Evolutionary conservation across 768 basidiomycete species (phyloP).

Genomic region (Trametes coccinea): DNA sequence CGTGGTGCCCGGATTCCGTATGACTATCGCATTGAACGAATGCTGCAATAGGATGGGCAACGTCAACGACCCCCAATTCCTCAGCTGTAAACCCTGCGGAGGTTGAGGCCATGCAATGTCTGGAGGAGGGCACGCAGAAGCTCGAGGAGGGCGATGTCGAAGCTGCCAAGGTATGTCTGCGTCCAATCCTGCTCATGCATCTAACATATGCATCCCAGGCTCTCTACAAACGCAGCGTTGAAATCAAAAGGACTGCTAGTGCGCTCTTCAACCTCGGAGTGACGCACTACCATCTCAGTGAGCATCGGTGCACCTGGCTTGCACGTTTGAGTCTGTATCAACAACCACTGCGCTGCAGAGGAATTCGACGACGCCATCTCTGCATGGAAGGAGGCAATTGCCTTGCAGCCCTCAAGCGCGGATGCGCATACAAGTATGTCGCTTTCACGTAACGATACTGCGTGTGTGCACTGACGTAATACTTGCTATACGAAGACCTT

Average conservation of each 20-base stretch:
- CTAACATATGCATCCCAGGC: conserved; percentile 19
- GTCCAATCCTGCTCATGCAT: neutral
- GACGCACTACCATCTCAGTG: conserved; percentile 87
- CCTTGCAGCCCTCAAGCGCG: conserved; percentile 77
- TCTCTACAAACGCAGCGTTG: conserved; percentile 75
- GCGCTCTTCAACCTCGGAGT: conserved; percentile 88
- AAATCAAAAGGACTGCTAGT: conserved; percentile 78
- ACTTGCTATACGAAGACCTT: conserved; percentile 52
- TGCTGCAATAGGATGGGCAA: conserved; percentile 64
- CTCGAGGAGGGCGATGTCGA: conserved; percentile 86
- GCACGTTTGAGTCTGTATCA: neutral
- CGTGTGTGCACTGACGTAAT: neutral
- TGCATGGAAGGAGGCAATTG: conserved; percentile 84
- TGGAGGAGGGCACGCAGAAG: conserved; percentile 82
- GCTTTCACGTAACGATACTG: conserved; percentile 14
- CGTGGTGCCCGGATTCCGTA: too few relatives aligned
- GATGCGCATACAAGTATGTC: conserved; percentile 84
- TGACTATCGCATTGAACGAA: too few relatives aligned
- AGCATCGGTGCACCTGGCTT: conserved; percentile 26
- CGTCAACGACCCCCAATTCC: conserved; percentile 80
- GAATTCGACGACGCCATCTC: conserved; percentile 85
- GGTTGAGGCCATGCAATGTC: conserved; percentile 70
- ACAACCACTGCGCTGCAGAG: conserved; percentile 46
- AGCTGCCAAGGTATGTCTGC: conserved; percentile 55
- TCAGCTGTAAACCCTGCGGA: conserved; percentile 82